Evolutionary conservation across 2,329 filamentous ascomycete genomes (phyloP).

Genomic region (Pseudocercospora ulei): DNA sequence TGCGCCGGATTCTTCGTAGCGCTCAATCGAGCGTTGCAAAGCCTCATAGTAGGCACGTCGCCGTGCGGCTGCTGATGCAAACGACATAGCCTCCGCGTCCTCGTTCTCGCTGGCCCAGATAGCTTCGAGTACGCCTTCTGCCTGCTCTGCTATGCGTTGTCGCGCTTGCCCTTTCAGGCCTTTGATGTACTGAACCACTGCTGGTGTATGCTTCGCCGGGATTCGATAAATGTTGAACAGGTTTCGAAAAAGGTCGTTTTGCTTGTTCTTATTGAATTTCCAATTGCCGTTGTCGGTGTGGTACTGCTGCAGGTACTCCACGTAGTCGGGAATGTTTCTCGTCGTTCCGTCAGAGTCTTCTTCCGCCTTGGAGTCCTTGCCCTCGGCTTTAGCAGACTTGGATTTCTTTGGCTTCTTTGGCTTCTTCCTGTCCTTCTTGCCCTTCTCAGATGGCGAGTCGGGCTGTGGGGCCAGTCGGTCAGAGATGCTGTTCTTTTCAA

Average conservation of each 20-base stretch:
- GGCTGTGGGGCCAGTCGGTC: constrained; percentile 19
- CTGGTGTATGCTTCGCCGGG: constrained; percentile 57
- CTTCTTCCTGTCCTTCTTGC: constrained; percentile 31
- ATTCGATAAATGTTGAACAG: constrained; percentile 22
- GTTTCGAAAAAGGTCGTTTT: constrained; percentile 75
- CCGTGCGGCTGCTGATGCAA: constrained; percentile 11
- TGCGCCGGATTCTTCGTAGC: constrained; percentile 13
- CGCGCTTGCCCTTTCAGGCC: constrained; percentile 59
- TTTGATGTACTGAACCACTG: constrained; percentile 66
- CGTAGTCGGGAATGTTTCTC: constrained; percentile 46
- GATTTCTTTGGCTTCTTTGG: constrained; percentile 17
- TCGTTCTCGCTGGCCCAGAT: constrained; percentile 16
- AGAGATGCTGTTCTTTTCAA: constrained; percentile 21
- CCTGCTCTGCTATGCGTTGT: constrained; percentile 14
- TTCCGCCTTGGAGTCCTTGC: not conserved
- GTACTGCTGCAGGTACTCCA: constrained; percentile 70
- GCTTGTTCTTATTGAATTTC: constrained; percentile 96
- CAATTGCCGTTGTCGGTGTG: constrained; percentile 59
- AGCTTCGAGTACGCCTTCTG: constrained; percentile 14
- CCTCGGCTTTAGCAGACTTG: constrained; percentile 5
- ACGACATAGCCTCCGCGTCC: constrained; percentile 15
- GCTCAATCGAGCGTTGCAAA: constrained; percentile 10
- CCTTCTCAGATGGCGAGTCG: constrained; percentile 7
- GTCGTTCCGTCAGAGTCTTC: not conserved
- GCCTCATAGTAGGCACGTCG: constrained; percentile 15